These are phyloP conservation scores for Coniella vitis DNA, from an alignment of 2,329 filamentous ascomycete genomes.

Conservation along the genomic window DNA sequence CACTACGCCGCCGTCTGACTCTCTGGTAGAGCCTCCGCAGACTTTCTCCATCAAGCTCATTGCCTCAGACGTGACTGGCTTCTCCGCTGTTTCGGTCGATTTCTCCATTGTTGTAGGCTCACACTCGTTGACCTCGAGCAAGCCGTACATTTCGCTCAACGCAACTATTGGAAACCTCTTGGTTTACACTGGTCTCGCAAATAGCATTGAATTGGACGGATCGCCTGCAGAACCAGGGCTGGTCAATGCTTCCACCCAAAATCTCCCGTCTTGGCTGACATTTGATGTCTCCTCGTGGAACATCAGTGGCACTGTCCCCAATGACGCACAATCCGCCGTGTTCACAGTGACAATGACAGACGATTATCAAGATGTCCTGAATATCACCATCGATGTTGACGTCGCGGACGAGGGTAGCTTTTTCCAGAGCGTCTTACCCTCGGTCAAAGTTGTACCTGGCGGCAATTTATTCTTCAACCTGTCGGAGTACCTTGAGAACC, in stretches of 20 bases:
- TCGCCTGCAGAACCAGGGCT: constrained; percentile 40
- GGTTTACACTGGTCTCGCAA: constrained; percentile 43
- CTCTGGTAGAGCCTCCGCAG: constrained; percentile 61
- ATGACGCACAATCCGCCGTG: constrained; percentile 51
- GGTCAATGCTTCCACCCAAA: constrained; percentile 43
- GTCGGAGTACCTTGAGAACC: constrained; percentile 33
- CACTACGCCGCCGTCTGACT: constrained; percentile 57
- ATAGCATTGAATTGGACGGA: constrained; percentile 52
- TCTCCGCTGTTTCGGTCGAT: constrained; percentile 55
- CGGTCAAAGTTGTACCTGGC: constrained; percentile 34
- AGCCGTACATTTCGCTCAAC: constrained; percentile 50
- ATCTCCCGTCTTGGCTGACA: constrained; percentile 61
- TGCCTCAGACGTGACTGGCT: constrained; percentile 74
- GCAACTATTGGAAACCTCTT: constrained; percentile 47
- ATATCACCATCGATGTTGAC: constrained; percentile 40
- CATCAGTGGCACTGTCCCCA: constrained; percentile 58
- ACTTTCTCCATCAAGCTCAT: constrained; percentile 66
- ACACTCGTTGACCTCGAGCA: constrained; percentile 60
- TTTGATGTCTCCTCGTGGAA: constrained; percentile 56
- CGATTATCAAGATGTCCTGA: constrained; percentile 51
- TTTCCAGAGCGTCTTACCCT: constrained; percentile 33
- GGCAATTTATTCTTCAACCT: constrained; percentile 37
- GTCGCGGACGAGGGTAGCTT: constrained; percentile 24
- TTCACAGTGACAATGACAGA: constrained; percentile 56
- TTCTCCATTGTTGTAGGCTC: constrained; percentile 69